Evolutionary conservation across 176 grass and related monocot species (phyloP).

Genomic region (Oryza australiensis): DNA sequence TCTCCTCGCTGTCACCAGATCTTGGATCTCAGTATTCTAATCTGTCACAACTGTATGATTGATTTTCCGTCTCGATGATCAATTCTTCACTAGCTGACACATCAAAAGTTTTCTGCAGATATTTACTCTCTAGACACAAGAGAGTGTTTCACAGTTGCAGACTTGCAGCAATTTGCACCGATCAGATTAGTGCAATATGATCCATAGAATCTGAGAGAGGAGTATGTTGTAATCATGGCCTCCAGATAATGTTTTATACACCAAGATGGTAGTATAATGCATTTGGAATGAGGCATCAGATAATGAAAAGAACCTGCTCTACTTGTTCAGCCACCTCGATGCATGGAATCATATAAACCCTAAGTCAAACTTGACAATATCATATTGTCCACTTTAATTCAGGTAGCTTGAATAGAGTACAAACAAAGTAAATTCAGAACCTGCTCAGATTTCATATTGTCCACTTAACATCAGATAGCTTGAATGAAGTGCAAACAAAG

Average conservation of each 20-base stretch:
- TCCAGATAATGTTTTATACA: background rate
- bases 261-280: background rate
- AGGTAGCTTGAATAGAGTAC: background rate
- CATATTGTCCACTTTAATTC: background rate
- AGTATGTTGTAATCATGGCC: background rate
- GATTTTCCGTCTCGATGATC: background rate
- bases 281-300: background rate
- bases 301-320: background rate
- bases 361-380: background rate
- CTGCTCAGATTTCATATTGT: background rate
- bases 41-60: background rate
- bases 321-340: background rate
- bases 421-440: background rate
- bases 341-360: background rate
- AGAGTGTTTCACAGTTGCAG: background rate
- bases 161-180: background rate
- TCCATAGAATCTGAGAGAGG: background rate
- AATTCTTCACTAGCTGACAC: background rate
- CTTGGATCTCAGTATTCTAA: background rate
- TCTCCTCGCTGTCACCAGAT: background rate
- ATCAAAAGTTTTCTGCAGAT: background rate
- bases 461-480: background rate
- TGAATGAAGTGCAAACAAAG: background rate
- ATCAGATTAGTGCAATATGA: background rate
- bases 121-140: background rate